Evolutionary conservation across 257 asterid species (phyloP), one percentile per base, ranked within the genome.

Genomic region (Scutellaria barbata): DNA sequence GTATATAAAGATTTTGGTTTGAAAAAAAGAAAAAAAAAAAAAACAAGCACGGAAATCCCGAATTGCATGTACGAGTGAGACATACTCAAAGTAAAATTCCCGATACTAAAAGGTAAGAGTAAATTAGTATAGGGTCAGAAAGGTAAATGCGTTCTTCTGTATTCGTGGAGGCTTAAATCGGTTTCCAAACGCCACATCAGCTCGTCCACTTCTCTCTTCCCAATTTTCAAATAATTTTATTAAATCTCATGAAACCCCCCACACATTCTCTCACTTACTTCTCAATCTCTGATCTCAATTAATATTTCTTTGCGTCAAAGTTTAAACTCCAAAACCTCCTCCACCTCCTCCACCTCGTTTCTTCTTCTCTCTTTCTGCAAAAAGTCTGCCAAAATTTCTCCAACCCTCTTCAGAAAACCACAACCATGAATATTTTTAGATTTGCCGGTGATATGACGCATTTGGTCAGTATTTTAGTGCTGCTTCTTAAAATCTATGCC

Each of bases 391-490:
- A 41, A 51, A 61, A n/a, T 2, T 30, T 43, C 45, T 61, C 51
- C 62, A 66, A 14, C 45, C 3, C 30, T 66, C 30, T 4, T 6
- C 56, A 22, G 20, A 20, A 16, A 20, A 58, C 62, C 16, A 54
- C 61, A 60, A 54, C 78, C 71, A 93, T 93, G 98, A 93, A 93
- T 77, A 74, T 86, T 48, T 93, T 93, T 82, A 84, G 97, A 84
- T 87, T 93, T 50, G 85, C 92, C 37, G 97, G 98, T n/a, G 98
- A 93, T 70, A 89, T 90, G 98, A 87, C 92, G 71, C 98, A 90
- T 81, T 85, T 93, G 87, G 77, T 90, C 52, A 93, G 98, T 66
- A 77, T 93, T 76, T 68, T 90, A 69, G 90, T 93, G n/a, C 95
- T 93, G 51, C 95, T 90, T 18, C 96, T 90, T 68, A 93, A 93